A percentile compares a stretch with the other conserved stretches of the same genome.
Conservation (phyloP, 352 stramenopile species). For the Phytophthora tentaculata region DNA sequence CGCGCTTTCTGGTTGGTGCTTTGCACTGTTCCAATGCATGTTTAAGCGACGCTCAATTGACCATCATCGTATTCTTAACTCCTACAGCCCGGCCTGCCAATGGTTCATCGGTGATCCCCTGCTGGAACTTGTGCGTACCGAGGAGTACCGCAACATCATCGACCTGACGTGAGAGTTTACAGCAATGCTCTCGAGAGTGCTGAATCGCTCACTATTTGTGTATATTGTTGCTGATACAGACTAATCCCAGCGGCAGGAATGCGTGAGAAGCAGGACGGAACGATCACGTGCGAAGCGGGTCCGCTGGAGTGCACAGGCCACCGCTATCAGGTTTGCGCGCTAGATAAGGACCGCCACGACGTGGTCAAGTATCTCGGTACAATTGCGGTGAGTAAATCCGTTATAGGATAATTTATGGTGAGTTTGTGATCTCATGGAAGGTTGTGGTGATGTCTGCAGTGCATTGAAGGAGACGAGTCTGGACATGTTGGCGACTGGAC, state of each 20-base stretch:
- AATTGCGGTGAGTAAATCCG: constrained; percentile 56
- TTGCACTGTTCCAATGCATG: neutral
- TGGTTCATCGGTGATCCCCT: constrained; percentile 81
- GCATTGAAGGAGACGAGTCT: constrained; percentile 79
- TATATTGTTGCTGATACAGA: constrained; percentile 33
- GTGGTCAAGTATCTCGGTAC: constrained; percentile 79
- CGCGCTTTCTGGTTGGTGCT: constrained; percentile 73
- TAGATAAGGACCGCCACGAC: constrained; percentile 76
- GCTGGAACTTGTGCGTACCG: constrained; percentile 68
- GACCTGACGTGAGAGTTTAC: constrained; percentile 54
- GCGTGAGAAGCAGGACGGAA: constrained; percentile 57
- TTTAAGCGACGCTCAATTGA: constrained; percentile 3
- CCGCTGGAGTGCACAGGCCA: constrained; percentile 78
- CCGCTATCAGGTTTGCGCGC: constrained; percentile 70
- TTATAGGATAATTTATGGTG: neutral
- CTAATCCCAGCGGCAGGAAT: constrained; percentile 78
- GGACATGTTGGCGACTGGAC: constrained; percentile 73
- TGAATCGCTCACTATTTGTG: constrained; percentile 7
- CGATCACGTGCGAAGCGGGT: constrained; percentile 68
- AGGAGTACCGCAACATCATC: constrained; percentile 77
- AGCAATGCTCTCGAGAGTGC: neutral
- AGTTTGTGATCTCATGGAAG: neutral
- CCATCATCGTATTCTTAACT: constrained; percentile 3
- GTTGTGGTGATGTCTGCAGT: constrained; percentile 36
- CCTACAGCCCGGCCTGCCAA: constrained; percentile 72